Percentiles rank a stretch among this genome's conserved stretches.
Conservation (phyloP, 306 rosid species). For the Sophora flavescens region DNA sequence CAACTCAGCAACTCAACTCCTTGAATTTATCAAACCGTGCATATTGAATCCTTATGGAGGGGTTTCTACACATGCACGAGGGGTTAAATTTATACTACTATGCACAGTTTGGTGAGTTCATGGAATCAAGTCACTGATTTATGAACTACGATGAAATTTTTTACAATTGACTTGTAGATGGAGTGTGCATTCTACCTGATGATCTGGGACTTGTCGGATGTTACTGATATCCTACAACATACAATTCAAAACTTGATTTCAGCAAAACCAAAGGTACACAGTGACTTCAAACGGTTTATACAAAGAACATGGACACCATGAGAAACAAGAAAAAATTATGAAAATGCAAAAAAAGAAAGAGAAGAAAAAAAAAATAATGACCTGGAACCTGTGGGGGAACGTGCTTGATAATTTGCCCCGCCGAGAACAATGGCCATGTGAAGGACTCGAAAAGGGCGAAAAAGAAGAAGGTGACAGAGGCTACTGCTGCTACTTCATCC, state of each 20-base stretch:
- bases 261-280: constrained; percentile 13
- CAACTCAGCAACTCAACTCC: not conserved
- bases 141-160: too few species aligned
- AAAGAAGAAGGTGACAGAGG: not conserved
- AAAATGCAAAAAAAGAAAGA: not conserved
- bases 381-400: constrained; percentile 82
- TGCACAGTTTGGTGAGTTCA: not conserved
- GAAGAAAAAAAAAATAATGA: constrained; percentile 17
- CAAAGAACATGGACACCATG: not conserved
- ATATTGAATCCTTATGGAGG: not conserved
- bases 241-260: constrained; percentile 26
- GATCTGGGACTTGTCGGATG: constrained; percentile 86
- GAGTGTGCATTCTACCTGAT: constrained; percentile 61
- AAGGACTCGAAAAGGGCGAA: not conserved
- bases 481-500: too few species aligned
- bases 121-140: not conserved
- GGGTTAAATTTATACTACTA: not conserved
- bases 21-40: not conserved
- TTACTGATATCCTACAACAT: constrained; percentile 75
- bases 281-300: not conserved
- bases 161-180: not conserved
- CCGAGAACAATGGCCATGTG: not conserved
- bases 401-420: constrained; percentile 58
- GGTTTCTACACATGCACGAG: not conserved
- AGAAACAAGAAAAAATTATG: not conserved